Evolutionary conservation across 2,329 filamentous ascomycete genomes (phyloP).

Genomic region (Diaporthe batatas): DNA sequence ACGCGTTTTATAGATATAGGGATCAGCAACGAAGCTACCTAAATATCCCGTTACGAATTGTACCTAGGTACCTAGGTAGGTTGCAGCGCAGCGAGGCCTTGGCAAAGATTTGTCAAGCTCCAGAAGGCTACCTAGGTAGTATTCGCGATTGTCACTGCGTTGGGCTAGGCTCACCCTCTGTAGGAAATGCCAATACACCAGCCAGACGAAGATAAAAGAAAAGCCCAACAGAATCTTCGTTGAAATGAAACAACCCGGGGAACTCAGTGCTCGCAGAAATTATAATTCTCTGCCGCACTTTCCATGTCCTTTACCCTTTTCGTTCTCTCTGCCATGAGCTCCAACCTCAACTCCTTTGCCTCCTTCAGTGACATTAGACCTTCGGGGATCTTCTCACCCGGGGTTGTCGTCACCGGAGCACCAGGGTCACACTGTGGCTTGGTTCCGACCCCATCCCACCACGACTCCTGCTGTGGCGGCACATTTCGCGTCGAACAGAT

Average conservation of each 20-base stretch:
- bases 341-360: constrained; percentile 37
- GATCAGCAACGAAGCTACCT: not conserved
- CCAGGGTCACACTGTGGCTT: not conserved
- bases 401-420: constrained; percentile 25
- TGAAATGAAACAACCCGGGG: not conserved
- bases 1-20: no score
- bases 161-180: no score
- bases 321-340: constrained; percentile 41
- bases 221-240: not conserved
- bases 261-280: constrained; percentile 42
- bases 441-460: constrained; percentile 49
- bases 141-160: no score
- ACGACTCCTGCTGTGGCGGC: constrained; percentile 55
- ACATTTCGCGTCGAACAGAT: constrained; percentile 61
- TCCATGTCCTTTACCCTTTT: not conserved
- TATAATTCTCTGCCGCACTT: not conserved
- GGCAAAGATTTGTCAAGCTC: no score
- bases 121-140: no score
- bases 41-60: not conserved
- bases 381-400: constrained; percentile 11
- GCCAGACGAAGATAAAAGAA: no score
- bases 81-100: no score
- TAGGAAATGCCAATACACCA: no score
- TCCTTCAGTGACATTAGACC: constrained; percentile 42
- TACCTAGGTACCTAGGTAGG: no score